Evolutionary conservation across 441 rosid species (phyloP).

Genomic region (Rhodomyrtus psidioides): DNA sequence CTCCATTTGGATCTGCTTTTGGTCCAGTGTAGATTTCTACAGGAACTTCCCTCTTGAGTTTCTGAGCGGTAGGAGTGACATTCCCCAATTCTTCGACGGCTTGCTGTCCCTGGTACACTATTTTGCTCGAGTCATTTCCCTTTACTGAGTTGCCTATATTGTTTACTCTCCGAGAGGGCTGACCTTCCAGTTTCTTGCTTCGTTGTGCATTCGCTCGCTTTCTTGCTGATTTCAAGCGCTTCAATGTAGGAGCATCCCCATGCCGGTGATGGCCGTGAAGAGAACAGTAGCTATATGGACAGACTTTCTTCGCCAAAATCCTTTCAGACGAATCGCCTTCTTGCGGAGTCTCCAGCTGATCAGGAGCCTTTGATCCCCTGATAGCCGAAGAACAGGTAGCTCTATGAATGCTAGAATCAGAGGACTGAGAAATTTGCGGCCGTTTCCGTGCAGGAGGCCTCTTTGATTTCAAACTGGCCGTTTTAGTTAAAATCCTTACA

Average conservation of each 20-base stretch:
- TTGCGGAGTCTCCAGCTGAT: conserved; percentile 22
- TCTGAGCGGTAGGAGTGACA: not conserved
- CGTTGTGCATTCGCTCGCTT: conserved; percentile 45
- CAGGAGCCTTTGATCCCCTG: conserved; percentile 52
- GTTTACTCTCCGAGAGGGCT: conserved; percentile 22
- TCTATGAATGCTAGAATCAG: conserved; percentile 24
- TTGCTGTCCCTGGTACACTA: conserved; percentile 7
- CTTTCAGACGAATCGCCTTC: conserved; percentile 23
- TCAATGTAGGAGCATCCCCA: conserved; percentile 38
- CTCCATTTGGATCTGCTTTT: not conserved
- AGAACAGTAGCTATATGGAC: conserved; percentile 80
- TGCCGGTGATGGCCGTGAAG: conserved; percentile 58
- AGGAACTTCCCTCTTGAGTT: not conserved
- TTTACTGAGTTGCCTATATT: conserved; percentile 24
- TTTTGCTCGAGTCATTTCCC: conserved; percentile 15
- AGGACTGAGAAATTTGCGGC: conserved; percentile 5
- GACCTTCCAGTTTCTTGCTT: conserved; percentile 30
- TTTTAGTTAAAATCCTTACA: conserved; percentile 27
- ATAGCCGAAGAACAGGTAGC: conserved; percentile 81
- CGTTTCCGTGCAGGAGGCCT: conserved; percentile 16
- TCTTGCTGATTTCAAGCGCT: conserved; percentile 59
- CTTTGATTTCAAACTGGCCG: conserved; percentile 32
- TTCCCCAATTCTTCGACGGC: conserved; percentile 10
- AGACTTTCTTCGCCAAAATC: conserved; percentile 27
- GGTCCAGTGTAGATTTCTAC: not conserved